Evolutionary conservation across 129 eudicot species (phyloP), one percentile per base, ranked within the genome.

Genomic region (Flaveria trinervia): DNA sequence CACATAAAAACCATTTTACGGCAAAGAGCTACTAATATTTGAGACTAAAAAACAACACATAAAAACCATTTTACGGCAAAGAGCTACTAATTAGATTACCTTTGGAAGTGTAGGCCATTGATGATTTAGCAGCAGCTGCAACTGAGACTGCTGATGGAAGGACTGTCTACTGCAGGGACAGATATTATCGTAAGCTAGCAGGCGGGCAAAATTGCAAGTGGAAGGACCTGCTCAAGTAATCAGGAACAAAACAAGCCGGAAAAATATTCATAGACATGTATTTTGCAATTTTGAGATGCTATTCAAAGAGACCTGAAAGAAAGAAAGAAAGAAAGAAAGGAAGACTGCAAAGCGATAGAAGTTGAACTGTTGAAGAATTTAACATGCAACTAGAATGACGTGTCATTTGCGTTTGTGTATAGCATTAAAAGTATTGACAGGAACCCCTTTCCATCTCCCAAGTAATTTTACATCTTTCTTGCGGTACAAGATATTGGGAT

Each of bases 201-300:
- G 98, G 98, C 11, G 97, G 98, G 9, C 98, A 93, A 59, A 90
- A 90, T 79, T 93, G 98, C 93, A 93, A 93, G 86, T 90, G 96
- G 97, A 96, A 93, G 70, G 97, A 93, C 80, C 82, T 90, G 61
- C 81, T 93, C 16, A 89, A 89, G 67, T 90, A 81, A 82, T 65
- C 44, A 82, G 20, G 48, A 71, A 71, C 15, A 71, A 2, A 15
- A 23, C 70, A 49, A 49, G 18, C 30, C 41, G 59, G 49, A 45
- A 45, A 23, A 57, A 62, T 80, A 50, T 50, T 26, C 62, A 71
- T 55, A 70, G 65, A 54, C 20, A 82, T 73, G 72, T 76, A 50
- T 66, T 71, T 74, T 57, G 30, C 23, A 45, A 55, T 62, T 61
- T 77, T 70, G 80, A 74, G 75, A 80, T 33, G 75, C 26, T 64